Percentiles rank a stretch among this genome's conserved stretches.
Evolutionary conservation across 2,329 filamentous ascomycete species (phyloP).

Genomic region (Venturiaceae sp.): DNA sequence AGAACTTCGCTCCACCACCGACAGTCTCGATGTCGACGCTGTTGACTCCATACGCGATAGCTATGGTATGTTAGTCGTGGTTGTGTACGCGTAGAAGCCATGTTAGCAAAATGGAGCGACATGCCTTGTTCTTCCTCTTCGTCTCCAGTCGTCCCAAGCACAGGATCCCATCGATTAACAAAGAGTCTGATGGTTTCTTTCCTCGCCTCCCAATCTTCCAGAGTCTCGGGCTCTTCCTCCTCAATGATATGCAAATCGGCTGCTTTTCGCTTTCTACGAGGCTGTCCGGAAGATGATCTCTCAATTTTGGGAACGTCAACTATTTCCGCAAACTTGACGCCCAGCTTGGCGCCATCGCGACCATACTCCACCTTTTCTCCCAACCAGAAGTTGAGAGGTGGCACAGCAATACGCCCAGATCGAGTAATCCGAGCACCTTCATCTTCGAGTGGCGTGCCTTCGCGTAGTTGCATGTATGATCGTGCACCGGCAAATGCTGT

Average conservation of each 20-base stretch:
- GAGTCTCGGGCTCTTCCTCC: constrained; percentile 38
- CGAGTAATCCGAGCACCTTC: constrained; percentile 54
- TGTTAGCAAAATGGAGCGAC: constrained; percentile 11
- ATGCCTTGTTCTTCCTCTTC: constrained; percentile 31
- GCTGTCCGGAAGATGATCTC: background rate
- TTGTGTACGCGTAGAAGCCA: constrained; percentile 8
- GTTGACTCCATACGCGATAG: constrained; percentile 49
- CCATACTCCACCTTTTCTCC: constrained; percentile 71
- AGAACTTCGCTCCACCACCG: constrained; percentile 61
- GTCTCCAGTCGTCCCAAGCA: constrained; percentile 46
- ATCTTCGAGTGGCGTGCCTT: constrained; percentile 32
- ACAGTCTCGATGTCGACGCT: constrained; percentile 45
- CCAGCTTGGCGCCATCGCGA: constrained; percentile 59
- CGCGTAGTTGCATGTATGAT: constrained; percentile 24
- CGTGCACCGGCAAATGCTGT: constrained; percentile 14
- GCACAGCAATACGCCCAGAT: constrained; percentile 68
- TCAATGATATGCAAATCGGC: constrained; percentile 25
- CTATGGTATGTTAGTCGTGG: constrained; percentile 25
- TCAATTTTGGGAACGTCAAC: constrained; percentile 27
- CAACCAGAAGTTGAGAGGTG: constrained; percentile 76
- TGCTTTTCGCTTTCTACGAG: background rate
- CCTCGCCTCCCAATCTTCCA: constrained; percentile 64
- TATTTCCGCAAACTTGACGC: constrained; percentile 66
- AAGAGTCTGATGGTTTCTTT: constrained; percentile 54
- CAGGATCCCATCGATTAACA: constrained; percentile 54